Percentiles rank a stretch among this genome's conserved stretches.
Evolutionary conservation across 108 stramenopile species (phyloP).

Genomic region (Mayamaea pseudoterrestris): DNA sequence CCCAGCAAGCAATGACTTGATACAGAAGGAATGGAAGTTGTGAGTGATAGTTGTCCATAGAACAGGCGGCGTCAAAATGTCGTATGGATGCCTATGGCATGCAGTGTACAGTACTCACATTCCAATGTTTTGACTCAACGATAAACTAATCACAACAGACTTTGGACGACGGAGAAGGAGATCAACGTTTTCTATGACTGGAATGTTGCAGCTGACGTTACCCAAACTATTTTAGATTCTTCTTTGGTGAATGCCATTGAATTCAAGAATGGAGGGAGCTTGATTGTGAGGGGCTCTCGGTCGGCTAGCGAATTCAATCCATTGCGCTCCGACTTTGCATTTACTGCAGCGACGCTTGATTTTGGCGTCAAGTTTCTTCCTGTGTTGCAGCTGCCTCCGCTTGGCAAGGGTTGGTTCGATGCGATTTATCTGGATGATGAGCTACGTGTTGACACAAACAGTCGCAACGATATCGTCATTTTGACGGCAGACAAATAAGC

Average conservation of each 20-base stretch:
- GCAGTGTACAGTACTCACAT: too few relatives aligned
- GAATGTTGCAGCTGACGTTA: slow-evolving; percentile 12
- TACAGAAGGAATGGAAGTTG: slow-evolving; percentile 32
- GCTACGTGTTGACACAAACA: slow-evolving; percentile 44
- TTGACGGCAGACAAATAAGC: slow-evolving; percentile 25
- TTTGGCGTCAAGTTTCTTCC: slow-evolving; percentile 34
- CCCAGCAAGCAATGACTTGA: slow-evolving; percentile 18
- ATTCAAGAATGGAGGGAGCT: slow-evolving; percentile 31
- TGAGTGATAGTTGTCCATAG: slow-evolving; percentile 3
- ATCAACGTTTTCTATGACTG: slow-evolving; percentile 45
- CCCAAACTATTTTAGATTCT: slow-evolving; percentile 23
- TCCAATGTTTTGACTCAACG: too few relatives aligned
- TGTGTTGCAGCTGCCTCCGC: slow-evolving; percentile 31
- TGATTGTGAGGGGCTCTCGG: slow-evolving; percentile 28
- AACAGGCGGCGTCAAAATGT: too few relatives aligned
- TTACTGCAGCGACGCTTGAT: slow-evolving; percentile 30
- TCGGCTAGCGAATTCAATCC: slow-evolving; percentile 1
- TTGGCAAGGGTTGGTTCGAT: slow-evolving; percentile 61
- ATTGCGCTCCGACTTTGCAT: slow-evolving; percentile 34
- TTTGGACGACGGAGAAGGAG: slow-evolving; percentile 55
- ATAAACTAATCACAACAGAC: too few relatives aligned
- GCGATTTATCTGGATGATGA: slow-evolving; percentile 51
- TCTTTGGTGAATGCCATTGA: slow-evolving; percentile 33
- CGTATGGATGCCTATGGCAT: too few relatives aligned
- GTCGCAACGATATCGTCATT: slow-evolving; percentile 46